A percentile compares a stretch with the other conserved stretches of the same genome.
phyloP scores from a whole-genome alignment of 345 rosid species.

The Citrus trifoliata region DNA sequence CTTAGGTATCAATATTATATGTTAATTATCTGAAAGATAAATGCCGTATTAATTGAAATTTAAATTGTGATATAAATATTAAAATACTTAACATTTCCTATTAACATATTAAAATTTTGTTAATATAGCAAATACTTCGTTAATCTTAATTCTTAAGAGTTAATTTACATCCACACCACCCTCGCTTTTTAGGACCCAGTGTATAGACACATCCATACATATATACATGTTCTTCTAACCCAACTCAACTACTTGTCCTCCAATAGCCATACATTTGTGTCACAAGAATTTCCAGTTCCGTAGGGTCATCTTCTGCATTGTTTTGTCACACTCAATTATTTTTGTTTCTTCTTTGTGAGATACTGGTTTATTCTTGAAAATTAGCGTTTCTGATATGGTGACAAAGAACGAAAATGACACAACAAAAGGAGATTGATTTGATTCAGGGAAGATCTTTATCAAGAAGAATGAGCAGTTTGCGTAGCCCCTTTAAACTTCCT shows the following conservation, averaged over 20 bases:
- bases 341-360: no score
- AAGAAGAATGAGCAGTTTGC: neutral
- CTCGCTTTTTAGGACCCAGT: no score
- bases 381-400: neutral
- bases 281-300: no score
- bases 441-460: neutral
- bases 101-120: no score
- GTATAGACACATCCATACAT: no score
- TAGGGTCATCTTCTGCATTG: neutral
- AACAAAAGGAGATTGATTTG: neutral
- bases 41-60: fast-evolving
- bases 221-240: neutral
- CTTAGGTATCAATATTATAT: no score
- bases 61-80: no score
- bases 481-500: neutral
- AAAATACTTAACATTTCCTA: no score
- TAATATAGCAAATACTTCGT: no score
- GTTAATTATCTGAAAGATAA: no score
- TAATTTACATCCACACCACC: neutral
- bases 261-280: neutral
- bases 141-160: neutral
- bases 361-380: neutral
- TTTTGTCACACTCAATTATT: neutral
- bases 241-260: neutral
- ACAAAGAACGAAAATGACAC: neutral